A percentile compares a stretch with the other conserved stretches of the same genome.
Conservation (phyloP, 352 stramenopile species). For the Plasmopara halstedii region DNA sequence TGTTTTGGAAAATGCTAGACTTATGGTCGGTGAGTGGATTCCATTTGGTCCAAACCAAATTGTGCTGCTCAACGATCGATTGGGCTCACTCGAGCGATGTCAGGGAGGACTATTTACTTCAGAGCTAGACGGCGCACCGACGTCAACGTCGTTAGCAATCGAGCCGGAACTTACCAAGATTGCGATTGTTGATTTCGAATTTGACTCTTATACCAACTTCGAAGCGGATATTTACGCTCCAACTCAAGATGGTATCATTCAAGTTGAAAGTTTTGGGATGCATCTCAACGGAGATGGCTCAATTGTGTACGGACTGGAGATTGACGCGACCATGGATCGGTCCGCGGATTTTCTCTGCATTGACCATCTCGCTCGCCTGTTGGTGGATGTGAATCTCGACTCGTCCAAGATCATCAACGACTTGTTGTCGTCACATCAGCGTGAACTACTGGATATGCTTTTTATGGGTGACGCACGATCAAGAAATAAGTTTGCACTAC, state of each 20-base stretch:
- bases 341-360: constrained; percentile 95
- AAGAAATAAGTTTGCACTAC: constrained; percentile 95
- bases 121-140: constrained; percentile 83
- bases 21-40: constrained; percentile 98
- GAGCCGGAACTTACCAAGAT: constrained; percentile 92
- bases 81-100: constrained; percentile 93
- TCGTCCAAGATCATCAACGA: constrained; percentile 95
- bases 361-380: constrained; percentile 92
- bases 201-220: constrained; percentile 97
- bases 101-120: constrained; percentile 96
- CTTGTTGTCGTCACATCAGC: constrained; percentile 92
- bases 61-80: constrained; percentile 94
- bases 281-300: constrained; percentile 72
- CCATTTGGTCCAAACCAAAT: constrained; percentile 97
- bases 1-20: constrained; percentile 92
- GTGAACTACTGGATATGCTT: constrained; percentile 90
- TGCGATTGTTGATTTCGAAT: constrained; percentile 96
- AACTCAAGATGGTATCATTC: constrained; percentile 89
- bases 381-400: constrained; percentile 94
- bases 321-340: constrained; percentile 96
- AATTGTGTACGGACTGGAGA: constrained; percentile 84
- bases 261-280: constrained; percentile 97
- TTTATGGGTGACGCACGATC: constrained; percentile 93
- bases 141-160: constrained; percentile 71
- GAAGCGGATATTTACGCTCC: constrained; percentile 96